phyloP scores from a whole-genome alignment of 2,329 filamentous ascomycete genomes.

The Pestalotiopsis sp. region DNA sequence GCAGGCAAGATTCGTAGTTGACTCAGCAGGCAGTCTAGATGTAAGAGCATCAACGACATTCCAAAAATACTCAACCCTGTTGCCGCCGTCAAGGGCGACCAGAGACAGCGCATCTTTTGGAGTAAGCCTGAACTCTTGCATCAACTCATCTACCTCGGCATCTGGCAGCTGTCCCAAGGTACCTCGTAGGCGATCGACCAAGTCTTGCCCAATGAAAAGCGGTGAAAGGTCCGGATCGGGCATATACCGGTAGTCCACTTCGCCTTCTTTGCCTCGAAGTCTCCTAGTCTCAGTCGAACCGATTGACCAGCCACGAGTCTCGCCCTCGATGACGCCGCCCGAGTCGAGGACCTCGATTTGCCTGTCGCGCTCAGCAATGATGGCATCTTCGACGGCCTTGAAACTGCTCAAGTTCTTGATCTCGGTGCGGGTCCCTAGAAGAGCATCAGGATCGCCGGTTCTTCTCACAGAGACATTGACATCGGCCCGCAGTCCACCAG shows the following conservation, averaged over 20 bases:
- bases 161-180: slow-evolving; percentile 77
- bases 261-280: slow-evolving; percentile 90
- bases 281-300: slow-evolving; percentile 80
- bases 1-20: slow-evolving; percentile 31
- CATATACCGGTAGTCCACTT: slow-evolving; percentile 98
- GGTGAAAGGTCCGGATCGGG: slow-evolving; percentile 90
- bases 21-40: slow-evolving; percentile 21
- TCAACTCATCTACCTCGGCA: slow-evolving; percentile 64
- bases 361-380: slow-evolving; percentile 85
- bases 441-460: slow-evolving; percentile 41
- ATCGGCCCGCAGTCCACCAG: slow-evolving; percentile 87
- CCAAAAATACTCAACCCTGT: slow-evolving; percentile 81
- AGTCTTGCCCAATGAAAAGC: slow-evolving; percentile 71
- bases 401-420: slow-evolving; percentile 97
- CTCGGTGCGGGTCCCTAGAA: slow-evolving; percentile 84
- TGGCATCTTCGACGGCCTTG: slow-evolving; percentile 92
- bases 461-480: slow-evolving; percentile 90
- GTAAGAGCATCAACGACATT: slow-evolving; percentile 58
- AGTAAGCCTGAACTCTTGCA: slow-evolving; percentile 67
- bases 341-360: slow-evolving; percentile 81
- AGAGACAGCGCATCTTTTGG: slow-evolving; percentile 84
- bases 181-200: slow-evolving; percentile 65
- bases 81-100: slow-evolving; percentile 75
- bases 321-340: slow-evolving; percentile 76
- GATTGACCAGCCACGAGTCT: slow-evolving; percentile 92